Base-by-base conservation (phyloP, 225 moss, liverwort and hornwort genomes). In the Lunularia cruciata region DNA sequence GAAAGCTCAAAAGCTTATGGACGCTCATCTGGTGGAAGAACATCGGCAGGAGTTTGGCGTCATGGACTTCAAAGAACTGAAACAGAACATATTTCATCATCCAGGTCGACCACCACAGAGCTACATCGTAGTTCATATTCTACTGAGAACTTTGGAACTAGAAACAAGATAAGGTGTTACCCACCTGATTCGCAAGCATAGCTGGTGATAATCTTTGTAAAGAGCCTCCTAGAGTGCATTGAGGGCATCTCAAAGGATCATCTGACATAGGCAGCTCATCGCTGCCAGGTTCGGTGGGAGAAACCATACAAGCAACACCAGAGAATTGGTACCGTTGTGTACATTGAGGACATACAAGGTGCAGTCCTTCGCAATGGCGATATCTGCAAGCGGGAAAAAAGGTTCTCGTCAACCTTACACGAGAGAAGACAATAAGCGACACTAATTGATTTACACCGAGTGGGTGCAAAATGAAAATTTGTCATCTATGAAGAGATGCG, bases 141-240 rank as follows among this genome's bases (percentile, higher is more conserved):
- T n/a, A n/a, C n/a, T n/a, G n/a, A n/a, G n/a, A n/a, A n/a, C n/a
- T 5, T 4, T 27, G 54, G 16, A 57, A 13, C 0, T 14, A 57
- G 30, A 33, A 57, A 4, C 31, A 31, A 31, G 57, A 31, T 31
- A 58, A 43, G 32, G 20, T 15, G 25, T 30, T 14, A 16, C 12
- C 13, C 56, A 91, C 90, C 88, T 91, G 90, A 69, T 98, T 98
- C 43, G 89, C 86, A 27, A 98, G 82, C 91, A 91, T 93, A 30
- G 85, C 84, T 27, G 91, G 83, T 34, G 90, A 82, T 32, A 86
- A 65, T 63, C 66, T 80, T 69, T 89, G 89, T 59, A 81, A 77
- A 30, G 85, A 78, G 43, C 89, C 89, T 72, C 81, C 82, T 76
- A 67, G 83, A 81, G 79, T 83, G 72, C 98, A 98, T 57, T 85